These are phyloP conservation scores for Cladosporium oxysporum DNA, from an alignment of 2,329 filamentous ascomycete genomes.

Conservation along the genomic window DNA sequence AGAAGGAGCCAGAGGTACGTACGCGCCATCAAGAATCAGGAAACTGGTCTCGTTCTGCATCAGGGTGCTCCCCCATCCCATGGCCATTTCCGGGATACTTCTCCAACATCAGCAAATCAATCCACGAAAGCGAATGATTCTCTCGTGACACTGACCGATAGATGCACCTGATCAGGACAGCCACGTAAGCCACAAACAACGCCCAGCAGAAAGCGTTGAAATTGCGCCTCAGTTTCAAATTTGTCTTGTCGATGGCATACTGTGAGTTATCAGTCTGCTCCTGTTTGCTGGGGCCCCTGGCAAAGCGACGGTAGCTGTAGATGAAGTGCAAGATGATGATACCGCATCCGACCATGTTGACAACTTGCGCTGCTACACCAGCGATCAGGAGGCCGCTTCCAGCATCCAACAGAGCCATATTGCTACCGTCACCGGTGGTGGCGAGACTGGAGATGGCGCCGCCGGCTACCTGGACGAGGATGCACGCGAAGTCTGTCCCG, in stretches of 20 bases:
- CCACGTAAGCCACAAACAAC: not conserved
- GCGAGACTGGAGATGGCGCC: no score
- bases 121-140: not conserved
- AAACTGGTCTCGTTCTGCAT: conserved; percentile 14
- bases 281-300: not conserved
- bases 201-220: conserved; percentile 5
- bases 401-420: not conserved
- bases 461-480: no score
- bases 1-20: not conserved
- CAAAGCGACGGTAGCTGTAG: not conserved
- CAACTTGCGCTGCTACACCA: conserved; percentile 16
- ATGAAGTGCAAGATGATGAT: not conserved
- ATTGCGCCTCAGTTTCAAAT: not conserved
- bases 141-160: not conserved
- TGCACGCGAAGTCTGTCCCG: no score
- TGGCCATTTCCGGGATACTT: conserved; percentile 13
- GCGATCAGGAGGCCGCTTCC: conserved; percentile 14
- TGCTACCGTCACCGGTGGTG: not conserved
- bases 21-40: conserved; percentile 4
- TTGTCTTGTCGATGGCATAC: not conserved
- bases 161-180: conserved; percentile 6
- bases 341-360: conserved; percentile 17
- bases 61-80: conserved; percentile 7
- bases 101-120: not conserved
- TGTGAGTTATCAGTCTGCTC: not conserved